These are phyloP conservation scores for Sclerotinia sclerotiorum DNA, from an alignment of 2,329 filamentous ascomycete genomes.

Conservation along the genomic window DNA sequence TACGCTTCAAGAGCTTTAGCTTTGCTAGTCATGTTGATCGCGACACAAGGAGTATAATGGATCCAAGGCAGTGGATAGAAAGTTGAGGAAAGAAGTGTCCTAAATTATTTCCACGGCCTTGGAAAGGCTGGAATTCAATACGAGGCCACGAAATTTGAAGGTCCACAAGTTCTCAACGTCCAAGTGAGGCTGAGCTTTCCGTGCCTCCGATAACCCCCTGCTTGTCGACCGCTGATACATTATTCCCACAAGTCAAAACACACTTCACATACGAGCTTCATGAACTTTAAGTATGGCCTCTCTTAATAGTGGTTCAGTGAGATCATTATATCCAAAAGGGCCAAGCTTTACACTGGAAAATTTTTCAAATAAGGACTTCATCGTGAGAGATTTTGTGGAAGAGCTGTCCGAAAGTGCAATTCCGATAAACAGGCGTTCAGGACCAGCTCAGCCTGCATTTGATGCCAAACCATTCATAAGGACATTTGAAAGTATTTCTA, in stretches of 20 bases:
- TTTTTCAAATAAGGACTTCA: constrained; percentile 88
- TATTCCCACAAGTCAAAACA: constrained; percentile 15
- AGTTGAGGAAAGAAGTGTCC: constrained; percentile 6
- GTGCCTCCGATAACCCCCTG: constrained; percentile 7
- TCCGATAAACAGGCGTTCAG: constrained; percentile 77
- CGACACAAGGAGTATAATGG: not conserved
- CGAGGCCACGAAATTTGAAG: constrained; percentile 16
- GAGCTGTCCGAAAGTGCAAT: constrained; percentile 82
- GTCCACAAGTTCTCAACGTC: not conserved
- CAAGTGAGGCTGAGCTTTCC: constrained; percentile 21
- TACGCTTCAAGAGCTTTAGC: constrained; percentile 41
- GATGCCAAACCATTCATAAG: constrained; percentile 96
- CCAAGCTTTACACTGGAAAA: constrained; percentile 86
- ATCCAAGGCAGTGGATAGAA: not conserved
- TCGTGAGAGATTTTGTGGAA: constrained; percentile 97
- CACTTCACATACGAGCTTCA: constrained; percentile 17
- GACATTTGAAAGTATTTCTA: constrained; percentile 73
- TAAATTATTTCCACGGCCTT: constrained; percentile 4
- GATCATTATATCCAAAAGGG: constrained; percentile 69
- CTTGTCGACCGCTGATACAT: constrained; percentile 7
- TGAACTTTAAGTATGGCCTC: constrained; percentile 33
- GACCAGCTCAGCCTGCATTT: constrained; percentile 64
- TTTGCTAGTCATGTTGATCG: constrained; percentile 19
- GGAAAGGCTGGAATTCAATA: constrained; percentile 19
- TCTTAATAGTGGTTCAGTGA: constrained; percentile 30